These are phyloP conservation scores for Aspergillus pseudoglaucus DNA, from an alignment of 2,329 filamentous ascomycete genomes.

Conservation along the genomic window DNA sequence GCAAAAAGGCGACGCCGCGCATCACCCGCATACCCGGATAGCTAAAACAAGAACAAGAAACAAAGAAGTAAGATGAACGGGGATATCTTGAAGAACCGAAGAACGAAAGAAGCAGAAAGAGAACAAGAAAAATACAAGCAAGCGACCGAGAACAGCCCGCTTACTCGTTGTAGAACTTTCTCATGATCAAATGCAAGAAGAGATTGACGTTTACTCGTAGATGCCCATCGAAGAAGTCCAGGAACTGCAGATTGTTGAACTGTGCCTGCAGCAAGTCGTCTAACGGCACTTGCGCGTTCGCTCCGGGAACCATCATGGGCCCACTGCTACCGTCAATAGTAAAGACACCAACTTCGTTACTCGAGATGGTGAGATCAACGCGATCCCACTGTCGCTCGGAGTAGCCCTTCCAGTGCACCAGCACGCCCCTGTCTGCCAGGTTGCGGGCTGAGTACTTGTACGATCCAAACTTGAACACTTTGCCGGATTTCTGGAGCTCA, in stretches of 20 bases:
- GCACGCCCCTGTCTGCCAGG: conserved; percentile 85
- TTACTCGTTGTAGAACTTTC: conserved; percentile 79
- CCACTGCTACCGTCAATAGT: conserved; percentile 84
- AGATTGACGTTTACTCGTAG: conserved; percentile 93
- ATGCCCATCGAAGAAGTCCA: conserved; percentile 84
- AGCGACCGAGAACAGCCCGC: not conserved
- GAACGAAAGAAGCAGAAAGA: conserved; percentile 3
- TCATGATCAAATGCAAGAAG: conserved; percentile 92
- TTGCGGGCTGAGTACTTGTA: conserved; percentile 94
- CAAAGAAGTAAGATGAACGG: conserved; percentile 10
- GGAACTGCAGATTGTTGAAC: conserved; percentile 94
- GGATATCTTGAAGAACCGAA: conserved; percentile 1
- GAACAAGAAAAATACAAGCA: not conserved
- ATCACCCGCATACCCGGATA: not conserved
- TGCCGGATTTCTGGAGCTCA: conserved; percentile 84
- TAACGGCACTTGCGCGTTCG: conserved; percentile 78
- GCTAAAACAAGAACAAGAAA: conserved; percentile 1
- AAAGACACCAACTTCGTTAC: conserved; percentile 91
- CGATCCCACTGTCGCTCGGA: conserved; percentile 78
- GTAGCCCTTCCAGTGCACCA: conserved; percentile 86
- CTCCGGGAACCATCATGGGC: conserved; percentile 92
- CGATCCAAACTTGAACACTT: conserved; percentile 93
- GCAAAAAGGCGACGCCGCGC: no score
- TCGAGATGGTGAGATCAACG: conserved; percentile 88
- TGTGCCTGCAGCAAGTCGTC: conserved; percentile 94